Evolutionary conservation across 2,329 filamentous ascomycete genomes (phyloP).

Genomic region (Ceratocystis smalleyi): DNA sequence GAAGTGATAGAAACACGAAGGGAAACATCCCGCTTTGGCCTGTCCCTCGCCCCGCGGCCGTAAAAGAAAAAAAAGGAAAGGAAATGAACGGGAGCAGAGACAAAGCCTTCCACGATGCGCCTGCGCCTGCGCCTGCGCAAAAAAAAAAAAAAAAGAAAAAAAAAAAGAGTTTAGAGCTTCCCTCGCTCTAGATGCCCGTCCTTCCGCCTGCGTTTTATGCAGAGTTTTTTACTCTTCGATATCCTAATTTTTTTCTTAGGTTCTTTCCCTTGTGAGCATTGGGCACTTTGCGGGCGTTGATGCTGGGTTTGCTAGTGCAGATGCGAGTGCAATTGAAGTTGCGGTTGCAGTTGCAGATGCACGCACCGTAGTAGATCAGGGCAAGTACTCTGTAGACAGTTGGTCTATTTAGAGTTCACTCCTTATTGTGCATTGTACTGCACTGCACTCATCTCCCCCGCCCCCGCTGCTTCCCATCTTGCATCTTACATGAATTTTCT

Average conservation of each 20-base stretch:
- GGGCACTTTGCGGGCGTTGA: background rate
- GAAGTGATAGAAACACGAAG: background rate
- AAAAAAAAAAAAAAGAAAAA: background rate
- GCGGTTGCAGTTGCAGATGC: background rate
- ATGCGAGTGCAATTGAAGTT: background rate
- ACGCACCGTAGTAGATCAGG: background rate
- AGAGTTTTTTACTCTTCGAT: background rate
- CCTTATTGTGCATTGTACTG: background rate
- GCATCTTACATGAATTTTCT: background rate
- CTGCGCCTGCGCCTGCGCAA: too few species aligned
- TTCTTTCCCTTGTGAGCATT: background rate
- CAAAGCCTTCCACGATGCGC: background rate
- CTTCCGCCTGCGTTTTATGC: background rate
- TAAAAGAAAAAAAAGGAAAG: background rate
- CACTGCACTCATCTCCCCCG: background rate
- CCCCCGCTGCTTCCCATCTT: background rate
- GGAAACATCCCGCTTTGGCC: background rate
- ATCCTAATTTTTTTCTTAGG: background rate
- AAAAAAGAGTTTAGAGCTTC: background rate
- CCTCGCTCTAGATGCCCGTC: background rate
- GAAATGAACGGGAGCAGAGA: background rate
- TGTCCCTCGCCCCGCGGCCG: too few species aligned
- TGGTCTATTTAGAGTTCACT: background rate
- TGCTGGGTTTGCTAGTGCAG: background rate
- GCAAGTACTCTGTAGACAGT: slow-evolving; percentile 5